Evolutionary conservation across 352 stramenopile species (phyloP).

Genomic region (Phytophthora europaea): DNA sequence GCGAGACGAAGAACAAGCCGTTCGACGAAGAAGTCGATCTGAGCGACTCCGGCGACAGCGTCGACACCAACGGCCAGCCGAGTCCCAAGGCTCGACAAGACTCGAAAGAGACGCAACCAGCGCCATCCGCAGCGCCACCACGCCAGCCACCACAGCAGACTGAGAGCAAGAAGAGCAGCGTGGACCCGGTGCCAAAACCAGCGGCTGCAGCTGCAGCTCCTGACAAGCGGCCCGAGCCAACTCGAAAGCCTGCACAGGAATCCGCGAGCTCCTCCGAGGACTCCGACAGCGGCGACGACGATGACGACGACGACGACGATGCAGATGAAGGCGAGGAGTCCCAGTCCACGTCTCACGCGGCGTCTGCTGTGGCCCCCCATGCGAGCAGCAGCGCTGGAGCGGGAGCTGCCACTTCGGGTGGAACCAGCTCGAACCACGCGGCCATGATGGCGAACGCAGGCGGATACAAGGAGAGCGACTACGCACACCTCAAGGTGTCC

Average conservation of each 20-base stretch:
- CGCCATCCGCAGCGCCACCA: slow-evolving; percentile 7
- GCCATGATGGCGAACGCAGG: slow-evolving; percentile 75
- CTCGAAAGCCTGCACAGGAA: slow-evolving; percentile 61
- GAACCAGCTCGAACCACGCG: slow-evolving; percentile 50
- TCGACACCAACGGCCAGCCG: slow-evolving; percentile 83
- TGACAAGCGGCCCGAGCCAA: slow-evolving; percentile 52
- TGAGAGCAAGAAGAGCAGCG: slow-evolving; percentile 23
- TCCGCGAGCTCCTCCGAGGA: slow-evolving; percentile 79
- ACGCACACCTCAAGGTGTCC: slow-evolving; percentile 89
- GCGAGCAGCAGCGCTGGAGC: slow-evolving; percentile 14
- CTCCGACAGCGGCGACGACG: slow-evolving; percentile 72
- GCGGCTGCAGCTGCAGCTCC: slow-evolving; percentile 22
- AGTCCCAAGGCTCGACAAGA: slow-evolving; percentile 53
- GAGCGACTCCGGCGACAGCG: slow-evolving; percentile 86
- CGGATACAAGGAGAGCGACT: slow-evolving; percentile 92
- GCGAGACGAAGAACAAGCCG: slow-evolving; percentile 85
- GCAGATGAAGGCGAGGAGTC: slow-evolving; percentile 63
- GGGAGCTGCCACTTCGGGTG: slow-evolving; percentile 16
- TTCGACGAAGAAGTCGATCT: slow-evolving; percentile 91
- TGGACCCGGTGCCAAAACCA: slow-evolving; percentile 38
- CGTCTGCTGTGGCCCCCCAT: slow-evolving; percentile 17
- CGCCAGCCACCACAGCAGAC: slow-evolving; percentile 23
- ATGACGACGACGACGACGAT: slow-evolving; percentile 74
- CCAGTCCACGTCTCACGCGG: slow-evolving; percentile 31
- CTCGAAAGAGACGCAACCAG: slow-evolving; percentile 24